Evolutionary conservation across 768 basidiomycete genomes (phyloP).

Genomic region (Tylopilus sp.): DNA sequence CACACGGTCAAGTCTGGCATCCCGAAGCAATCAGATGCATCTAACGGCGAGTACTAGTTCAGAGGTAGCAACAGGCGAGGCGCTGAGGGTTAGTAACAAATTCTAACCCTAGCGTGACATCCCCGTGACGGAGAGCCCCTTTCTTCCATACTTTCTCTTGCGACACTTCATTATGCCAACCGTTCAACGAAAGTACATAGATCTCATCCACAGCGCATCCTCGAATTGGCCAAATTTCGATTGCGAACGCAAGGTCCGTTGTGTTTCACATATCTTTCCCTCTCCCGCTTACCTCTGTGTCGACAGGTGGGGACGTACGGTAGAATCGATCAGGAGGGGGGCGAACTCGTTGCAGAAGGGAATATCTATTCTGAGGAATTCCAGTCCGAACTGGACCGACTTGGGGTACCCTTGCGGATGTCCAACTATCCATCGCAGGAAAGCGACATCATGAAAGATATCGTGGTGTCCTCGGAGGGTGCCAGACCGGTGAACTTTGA

Average conservation of each 20-base stretch:
- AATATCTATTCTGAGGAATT: constrained; percentile 30
- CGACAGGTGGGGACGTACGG: constrained; percentile 36
- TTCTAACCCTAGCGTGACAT: too few species aligned
- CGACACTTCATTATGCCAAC: too few species aligned
- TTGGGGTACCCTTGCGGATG: neutral
- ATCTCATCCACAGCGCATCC: constrained; percentile 29
- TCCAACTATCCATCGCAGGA: constrained; percentile 13
- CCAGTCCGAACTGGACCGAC: constrained; percentile 14
- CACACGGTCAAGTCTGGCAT: too few species aligned
- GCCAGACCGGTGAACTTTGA: constrained; percentile 9
- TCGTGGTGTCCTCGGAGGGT: constrained; percentile 25
- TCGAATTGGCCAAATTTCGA: constrained; percentile 41
- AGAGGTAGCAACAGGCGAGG: too few species aligned
- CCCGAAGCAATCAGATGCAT: too few species aligned
- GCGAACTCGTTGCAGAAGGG: constrained; percentile 28
- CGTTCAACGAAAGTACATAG: constrained; percentile 36
- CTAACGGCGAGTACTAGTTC: too few species aligned
- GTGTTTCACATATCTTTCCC: neutral
- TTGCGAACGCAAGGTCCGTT: constrained; percentile 30
- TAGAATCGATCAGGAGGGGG: constrained; percentile 25
- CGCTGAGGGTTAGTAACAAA: too few species aligned
- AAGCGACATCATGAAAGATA: constrained; percentile 17
- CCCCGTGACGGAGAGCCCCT: too few species aligned
- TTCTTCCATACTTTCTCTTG: too few species aligned
- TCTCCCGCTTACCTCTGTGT: too few species aligned